Conservation (phyloP, 495 filamentous ascomycete genomes). For the Aspergillus conjunctus region DNA sequence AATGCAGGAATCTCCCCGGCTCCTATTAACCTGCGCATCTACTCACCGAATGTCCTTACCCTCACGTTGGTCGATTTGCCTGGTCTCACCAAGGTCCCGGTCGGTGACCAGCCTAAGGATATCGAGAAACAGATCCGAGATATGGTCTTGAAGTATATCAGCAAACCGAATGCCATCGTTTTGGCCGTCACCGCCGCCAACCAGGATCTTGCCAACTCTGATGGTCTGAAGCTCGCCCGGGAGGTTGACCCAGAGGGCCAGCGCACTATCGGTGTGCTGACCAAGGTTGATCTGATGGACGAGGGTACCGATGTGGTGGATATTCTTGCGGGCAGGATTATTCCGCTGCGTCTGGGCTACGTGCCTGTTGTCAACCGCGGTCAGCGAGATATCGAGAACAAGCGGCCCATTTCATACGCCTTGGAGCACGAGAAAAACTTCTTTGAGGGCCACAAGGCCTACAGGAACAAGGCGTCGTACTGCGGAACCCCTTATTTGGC, state of each 20-base stretch:
- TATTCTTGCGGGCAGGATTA: slow-evolving; percentile 97
- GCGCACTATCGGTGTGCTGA: slow-evolving; percentile 97
- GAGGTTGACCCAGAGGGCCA: slow-evolving; percentile 98
- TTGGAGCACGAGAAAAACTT: slow-evolving; percentile 95
- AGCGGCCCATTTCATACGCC: slow-evolving; percentile 87
- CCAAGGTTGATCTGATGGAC: slow-evolving; percentile 99
- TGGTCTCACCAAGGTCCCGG: slow-evolving; percentile 95
- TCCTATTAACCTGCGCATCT: slow-evolving; percentile 96
- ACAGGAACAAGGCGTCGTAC: slow-evolving; percentile 97
- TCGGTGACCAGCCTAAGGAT: slow-evolving; percentile 97
- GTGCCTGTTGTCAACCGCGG: slow-evolving; percentile 98
- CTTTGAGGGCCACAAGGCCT: slow-evolving; percentile 98
- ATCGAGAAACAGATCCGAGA: slow-evolving; percentile 97
- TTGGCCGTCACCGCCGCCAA: slow-evolving; percentile 96
- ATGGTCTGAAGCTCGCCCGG: slow-evolving; percentile 93
- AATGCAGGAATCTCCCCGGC: slow-evolving; percentile 96
- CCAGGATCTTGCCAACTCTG: slow-evolving; percentile 97
- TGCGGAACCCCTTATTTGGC: slow-evolving; percentile 97
- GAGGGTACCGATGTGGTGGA: slow-evolving; percentile 99
- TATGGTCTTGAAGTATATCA: slow-evolving; percentile 99
- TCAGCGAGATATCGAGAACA: slow-evolving; percentile 98
- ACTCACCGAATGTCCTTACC: slow-evolving; percentile 97
- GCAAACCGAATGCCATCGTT: slow-evolving; percentile 97
- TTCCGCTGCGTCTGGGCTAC: slow-evolving; percentile 92
- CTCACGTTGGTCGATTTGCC: slow-evolving; percentile 97